Percentiles rank a stretch among this genome's conserved stretches.
phyloP scores from a whole-genome alignment of 164 flowering plant genomes.

The Sedum album region DNA sequence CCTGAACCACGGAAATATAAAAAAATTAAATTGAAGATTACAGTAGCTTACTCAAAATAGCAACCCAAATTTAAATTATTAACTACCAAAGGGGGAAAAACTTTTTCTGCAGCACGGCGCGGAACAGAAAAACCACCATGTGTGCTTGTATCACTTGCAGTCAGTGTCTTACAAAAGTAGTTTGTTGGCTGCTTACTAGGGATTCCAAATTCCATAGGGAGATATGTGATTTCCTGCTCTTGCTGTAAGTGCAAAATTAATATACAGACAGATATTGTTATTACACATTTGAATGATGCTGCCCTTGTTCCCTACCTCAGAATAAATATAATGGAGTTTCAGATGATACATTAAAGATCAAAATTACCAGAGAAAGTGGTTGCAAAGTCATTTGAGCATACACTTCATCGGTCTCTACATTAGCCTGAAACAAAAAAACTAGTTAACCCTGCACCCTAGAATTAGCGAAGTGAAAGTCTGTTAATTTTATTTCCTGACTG shows the following conservation, averaged over 20 bases:
- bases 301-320: background rate
- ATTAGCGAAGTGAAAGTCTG: background rate
- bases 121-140: constrained; percentile 99
- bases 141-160: constrained; percentile 98
- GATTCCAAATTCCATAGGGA: background rate
- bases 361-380: constrained; percentile 79
- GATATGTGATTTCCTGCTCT: background rate
- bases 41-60: background rate
- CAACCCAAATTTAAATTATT: background rate
- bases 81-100: constrained; percentile 73
- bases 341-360: constrained; percentile 9
- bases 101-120: constrained; percentile 95
- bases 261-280: background rate
- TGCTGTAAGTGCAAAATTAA: background rate
- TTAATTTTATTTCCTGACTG: background rate
- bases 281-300: background rate
- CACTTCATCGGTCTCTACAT: constrained; percentile 88
- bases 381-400: constrained; percentile 98
- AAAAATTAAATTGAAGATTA: background rate
- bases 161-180: constrained; percentile 91
- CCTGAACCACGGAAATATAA: constrained; percentile 26
- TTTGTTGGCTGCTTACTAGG: constrained; percentile 63
- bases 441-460: background rate
- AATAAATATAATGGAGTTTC: background rate
- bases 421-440: constrained; percentile 52